Base-by-base conservation (phyloP, 768 basidiomycete genomes). In the Lentinula raphanica region DNA sequence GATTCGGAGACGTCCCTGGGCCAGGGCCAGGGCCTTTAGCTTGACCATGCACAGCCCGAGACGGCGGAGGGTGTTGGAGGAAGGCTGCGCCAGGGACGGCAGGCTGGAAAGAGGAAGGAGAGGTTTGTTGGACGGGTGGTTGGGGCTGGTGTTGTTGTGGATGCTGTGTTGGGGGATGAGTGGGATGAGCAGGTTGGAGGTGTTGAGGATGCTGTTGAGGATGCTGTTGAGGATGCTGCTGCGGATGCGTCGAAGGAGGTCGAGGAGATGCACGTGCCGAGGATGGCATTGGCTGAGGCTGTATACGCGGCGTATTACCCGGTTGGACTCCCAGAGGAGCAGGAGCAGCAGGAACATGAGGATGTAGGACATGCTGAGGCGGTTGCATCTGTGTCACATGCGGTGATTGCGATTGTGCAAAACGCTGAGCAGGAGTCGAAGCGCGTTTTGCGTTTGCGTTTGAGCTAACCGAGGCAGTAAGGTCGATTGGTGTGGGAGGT, bases 391-490 rank as follows among this genome's bases (percentile, higher is more conserved):
- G 58, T n/a, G 64, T 59, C 8, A 58, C 64, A 31, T 62, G 65
- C 45, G 66, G 60, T 3, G 65, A 64, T 55, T 59, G 60, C 3
- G 65, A 64, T 55, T 59, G 45, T n/a, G 61, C 27, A 45, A 57
- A 63, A 21, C 53, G 58, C 59, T 73, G 74, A 9, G 70, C 68
- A 31, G 76, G 73, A 11, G 76, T 76, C 6, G 74, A 63, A 1
- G 71, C 65, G 32, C 73, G 69, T 59, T 72, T 72, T 3, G 65
- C 6, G 11, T 6, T 9, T 8, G 21, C 8, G 21, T 44, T 15
- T 23, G 67, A 68, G 32, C 70, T 73, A 38, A 68, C 70, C 5
- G 71, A 0, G 72, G 71, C 56, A 75, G 74, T 15, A 72, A 62
- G 31, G 54, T 73, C 3, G 72, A 65, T 56, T 76, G 73, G 0